Base-by-base conservation (phyloP, 2,329 filamentous ascomycete species). In the Ascochyta rabiei region DNA sequence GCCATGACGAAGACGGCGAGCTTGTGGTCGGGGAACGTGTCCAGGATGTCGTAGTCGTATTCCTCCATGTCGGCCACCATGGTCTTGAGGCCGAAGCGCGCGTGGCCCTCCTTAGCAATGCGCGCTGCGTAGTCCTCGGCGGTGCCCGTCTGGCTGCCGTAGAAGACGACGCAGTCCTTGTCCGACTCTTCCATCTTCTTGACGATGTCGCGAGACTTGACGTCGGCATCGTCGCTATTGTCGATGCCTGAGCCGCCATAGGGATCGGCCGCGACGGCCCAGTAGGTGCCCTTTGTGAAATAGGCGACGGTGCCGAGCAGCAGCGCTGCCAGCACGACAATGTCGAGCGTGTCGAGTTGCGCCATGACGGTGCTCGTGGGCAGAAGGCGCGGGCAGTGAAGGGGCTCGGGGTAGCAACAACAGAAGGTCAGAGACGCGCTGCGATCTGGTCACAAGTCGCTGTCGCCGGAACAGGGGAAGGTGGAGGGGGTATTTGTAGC, bases 11-110 rank as follows among this genome's bases (percentile, higher is more conserved):
- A 99, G 81, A 99, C 89, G 68, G 89, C 90, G 47, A 99, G 78
- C 79, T 97, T 96, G 77, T 98, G 93, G 62, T 87, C 86, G 39
- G 93, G 90, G 67, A 98, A 86, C 51, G 86, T 82, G 76, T 99
- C 93, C 60, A 99, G 83, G 70, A 93, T 97, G 48, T 98, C 93
- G 71, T 88, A 97, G 74, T 99, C 95, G 78, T 96, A 99, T 66
- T 99, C 95, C 77, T 99, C 95, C 60, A 99, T 82, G 77, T 99
- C 95, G 49, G 93, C 95, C 15, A 96, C 92, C 93, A 99, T 98
- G 59, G 93, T 97, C 79, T 96, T 96, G 60, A 99, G 84, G 33
- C 95, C 95, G 74, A 96, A 99, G 60, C 95, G 86, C 70, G 93
- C 96, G 76, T 93, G 93, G 70, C 95, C 95, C 78, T 99, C 95